Base-by-base conservation (phyloP, 202 grass and related monocot species). In the Cymbopogon flexuosus region DNA sequence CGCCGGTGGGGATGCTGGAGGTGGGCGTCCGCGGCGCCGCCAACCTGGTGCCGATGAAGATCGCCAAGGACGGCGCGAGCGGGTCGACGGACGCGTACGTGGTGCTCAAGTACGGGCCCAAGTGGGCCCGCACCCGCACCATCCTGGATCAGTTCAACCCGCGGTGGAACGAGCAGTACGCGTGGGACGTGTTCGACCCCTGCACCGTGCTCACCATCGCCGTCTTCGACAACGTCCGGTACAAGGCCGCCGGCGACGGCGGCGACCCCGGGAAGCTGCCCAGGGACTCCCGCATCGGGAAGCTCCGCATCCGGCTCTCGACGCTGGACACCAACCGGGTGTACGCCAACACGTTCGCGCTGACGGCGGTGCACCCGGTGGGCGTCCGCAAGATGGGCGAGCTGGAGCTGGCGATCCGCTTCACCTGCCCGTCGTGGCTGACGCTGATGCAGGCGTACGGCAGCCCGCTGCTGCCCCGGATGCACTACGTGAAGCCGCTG, bases 301-400 rank as follows among this genome's bases (percentile, higher is more conserved):
- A 99, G 87, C 80, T 99, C 36, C 90, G 96, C 9, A 91, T 99
- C 70, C 90, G 96, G 14, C 87, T 99, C 0, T 99, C 96, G 0
- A 99, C 96, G 68, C 88, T 99, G 1, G 96, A 99, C 86, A 85
- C 84, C 18, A 95, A 99, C 87, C 80, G 92, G 18, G 88, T 93
- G 12, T 99, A 96, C 80, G 18, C 21, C 12, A 90, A 88, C 67
- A 87, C 83, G 16, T 99, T 91, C 65, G 62, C 87, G 61, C 88
- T 99, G 46, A 96, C 90, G 21, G 90, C 87, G 4, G 90, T 96
- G 42, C 88, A 93, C 76, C 96, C 92, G 1, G 54, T 82, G 1
- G 96, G 96, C 63, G 96, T 88, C 30, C 91, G 88, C 80, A 99
- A 99, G 92, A 99, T 99, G 96, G 96, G 96, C 11, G 92, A 99